A percentile compares a stretch with the other conserved stretches of the same genome.
Conservation (phyloP, 371 early-diverging fungal genomes). For the Sporodiniella umbellata region DNA sequence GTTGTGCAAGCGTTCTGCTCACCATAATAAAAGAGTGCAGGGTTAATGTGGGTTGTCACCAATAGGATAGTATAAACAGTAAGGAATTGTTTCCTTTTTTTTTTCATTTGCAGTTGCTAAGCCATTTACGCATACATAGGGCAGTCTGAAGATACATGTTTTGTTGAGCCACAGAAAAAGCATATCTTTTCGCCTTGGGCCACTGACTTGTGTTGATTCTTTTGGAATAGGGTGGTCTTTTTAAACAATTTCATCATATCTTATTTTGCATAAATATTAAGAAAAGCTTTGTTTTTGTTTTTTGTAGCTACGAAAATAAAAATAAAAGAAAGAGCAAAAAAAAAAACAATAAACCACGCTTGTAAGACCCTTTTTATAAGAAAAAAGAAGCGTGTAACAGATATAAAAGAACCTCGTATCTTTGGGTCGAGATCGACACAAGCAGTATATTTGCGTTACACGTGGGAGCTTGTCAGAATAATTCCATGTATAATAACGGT, state of each 20-base stretch:
- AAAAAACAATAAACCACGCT: conserved; percentile 4
- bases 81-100: not conserved
- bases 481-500: not conserved
- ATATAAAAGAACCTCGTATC: not conserved
- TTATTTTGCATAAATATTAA: not conserved
- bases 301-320: no score
- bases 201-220: not conserved
- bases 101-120: not conserved
- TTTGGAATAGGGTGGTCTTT: not conserved
- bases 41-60: no score
- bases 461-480: conserved; percentile 14
- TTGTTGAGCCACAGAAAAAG: conserved; percentile 47
- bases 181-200: conserved; percentile 18
- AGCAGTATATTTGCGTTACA: conserved; percentile 4
- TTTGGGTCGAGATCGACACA: conserved; percentile 16
- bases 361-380: conserved; percentile 8
- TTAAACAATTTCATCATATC: not conserved
- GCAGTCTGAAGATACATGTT: conserved; percentile 46
- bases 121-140: conserved; percentile 41
- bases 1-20: not conserved
- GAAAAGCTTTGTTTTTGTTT: no score
- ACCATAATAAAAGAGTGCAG: not conserved
- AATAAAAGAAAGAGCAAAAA: conserved; percentile 4
- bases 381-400: conserved; percentile 26
- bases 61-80: not conserved